A percentile compares a stretch with the other conserved stretches of the same genome.
phyloP scores from a whole-genome alignment of 1,284 basidiomycete species.

The Microbotryum saponariae region DNA sequence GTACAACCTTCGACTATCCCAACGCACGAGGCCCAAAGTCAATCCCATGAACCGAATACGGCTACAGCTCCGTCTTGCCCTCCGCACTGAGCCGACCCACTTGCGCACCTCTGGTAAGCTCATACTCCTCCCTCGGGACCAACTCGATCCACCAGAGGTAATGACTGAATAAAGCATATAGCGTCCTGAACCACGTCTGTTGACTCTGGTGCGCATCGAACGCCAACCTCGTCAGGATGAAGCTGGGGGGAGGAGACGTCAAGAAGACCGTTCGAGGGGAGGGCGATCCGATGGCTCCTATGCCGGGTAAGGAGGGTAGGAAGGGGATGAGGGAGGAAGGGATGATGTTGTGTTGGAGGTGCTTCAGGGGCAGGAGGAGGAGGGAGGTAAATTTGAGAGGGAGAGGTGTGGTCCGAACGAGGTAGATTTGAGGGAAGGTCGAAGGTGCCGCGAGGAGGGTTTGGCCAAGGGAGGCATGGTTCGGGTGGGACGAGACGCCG shows the following conservation, averaged over 20 bases:
- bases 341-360: no score
- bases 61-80: neutral
- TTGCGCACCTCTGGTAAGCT: no score
- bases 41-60: neutral
- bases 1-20: no score
- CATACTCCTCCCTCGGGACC: conserved; percentile 28
- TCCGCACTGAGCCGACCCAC: no score
- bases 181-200: conserved; percentile 80
- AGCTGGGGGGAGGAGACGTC: conserved; percentile 11
- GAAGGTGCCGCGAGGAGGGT: conserved; percentile 47
- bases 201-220: conserved; percentile 71
- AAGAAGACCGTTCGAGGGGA: conserved; percentile 19
- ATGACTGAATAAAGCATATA: conserved; percentile 72
- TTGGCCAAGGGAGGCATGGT: conserved; percentile 69
- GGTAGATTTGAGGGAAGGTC: conserved; percentile 36
- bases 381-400: conserved; percentile 22
- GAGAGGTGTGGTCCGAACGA: conserved; percentile 10
- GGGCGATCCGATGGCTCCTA: neutral
- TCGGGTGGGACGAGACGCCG: conserved; percentile 81
- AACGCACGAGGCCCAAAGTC: neutral
- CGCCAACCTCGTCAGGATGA: conserved; percentile 47
- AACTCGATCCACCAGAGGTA: conserved; percentile 92
- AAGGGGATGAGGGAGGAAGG: conserved; percentile 40
- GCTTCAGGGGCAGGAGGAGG: conserved; percentile 34
- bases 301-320: conserved; percentile 48